phyloP scores from a whole-genome alignment of 2,329 filamentous ascomycete genomes.

The Microsporum canis region DNA sequence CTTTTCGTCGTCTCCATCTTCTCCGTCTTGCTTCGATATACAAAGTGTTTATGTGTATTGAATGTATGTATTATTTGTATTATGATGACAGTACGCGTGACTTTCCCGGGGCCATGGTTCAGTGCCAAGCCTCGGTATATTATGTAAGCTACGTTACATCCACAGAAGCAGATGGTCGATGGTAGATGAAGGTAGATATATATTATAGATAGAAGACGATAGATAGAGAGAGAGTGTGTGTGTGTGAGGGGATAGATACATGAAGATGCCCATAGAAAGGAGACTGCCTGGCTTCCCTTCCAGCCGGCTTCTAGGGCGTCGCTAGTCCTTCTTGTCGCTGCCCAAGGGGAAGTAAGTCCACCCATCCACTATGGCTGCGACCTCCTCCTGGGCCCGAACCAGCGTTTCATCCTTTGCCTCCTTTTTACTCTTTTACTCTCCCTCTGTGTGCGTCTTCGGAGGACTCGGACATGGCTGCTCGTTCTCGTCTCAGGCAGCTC shows the following conservation, averaged over 20 bases:
- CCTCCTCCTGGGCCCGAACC: background rate
- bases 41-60: background rate
- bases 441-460: background rate
- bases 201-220: background rate
- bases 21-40: background rate
- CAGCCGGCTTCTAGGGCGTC: background rate
- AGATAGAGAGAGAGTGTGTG: no score
- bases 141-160: background rate
- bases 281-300: no score
- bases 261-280: no score
- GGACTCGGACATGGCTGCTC: background rate
- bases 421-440: background rate
- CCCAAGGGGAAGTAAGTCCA: background rate
- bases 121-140: background rate
- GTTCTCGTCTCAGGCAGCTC: no score
- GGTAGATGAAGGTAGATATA: no score
- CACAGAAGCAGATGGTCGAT: background rate
- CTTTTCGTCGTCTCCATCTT: background rate
- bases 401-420: background rate
- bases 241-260: no score
- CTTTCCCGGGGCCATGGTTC: background rate
- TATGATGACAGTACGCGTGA: background rate
- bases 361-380: background rate
- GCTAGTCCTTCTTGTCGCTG: background rate
- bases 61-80: background rate